Evolutionary conservation across 2,329 filamentous ascomycete species (phyloP).

Genomic region (Fonsecaea monophora): DNA sequence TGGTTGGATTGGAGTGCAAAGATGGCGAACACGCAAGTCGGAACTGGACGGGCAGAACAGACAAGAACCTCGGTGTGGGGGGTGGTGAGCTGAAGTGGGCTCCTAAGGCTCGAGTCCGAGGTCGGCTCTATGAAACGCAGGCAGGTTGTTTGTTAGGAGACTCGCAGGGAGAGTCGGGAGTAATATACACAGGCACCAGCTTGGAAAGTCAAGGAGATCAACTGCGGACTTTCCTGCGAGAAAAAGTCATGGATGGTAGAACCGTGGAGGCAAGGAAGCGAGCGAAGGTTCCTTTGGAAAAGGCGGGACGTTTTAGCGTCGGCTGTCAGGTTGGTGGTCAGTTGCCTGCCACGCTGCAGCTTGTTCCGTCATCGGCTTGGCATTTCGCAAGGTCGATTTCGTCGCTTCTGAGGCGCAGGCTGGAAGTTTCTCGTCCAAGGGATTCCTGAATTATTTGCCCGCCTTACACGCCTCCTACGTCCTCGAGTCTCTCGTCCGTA

Average conservation of each 20-base stretch:
- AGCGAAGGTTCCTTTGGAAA: constrained; percentile 12
- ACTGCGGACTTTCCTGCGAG: neutral
- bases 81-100: neutral
- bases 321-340: neutral
- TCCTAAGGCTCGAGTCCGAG: neutral
- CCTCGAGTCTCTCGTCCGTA: neutral
- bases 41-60: constrained; percentile 26
- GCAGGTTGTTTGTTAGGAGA: neutral
- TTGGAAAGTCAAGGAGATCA: neutral
- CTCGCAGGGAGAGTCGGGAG: constrained; percentile 1
- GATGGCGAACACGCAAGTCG: constrained; percentile 13
- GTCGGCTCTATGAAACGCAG: neutral
- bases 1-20: constrained; percentile 12
- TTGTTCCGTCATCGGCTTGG: constrained; percentile 21
- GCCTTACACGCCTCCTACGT: neutral
- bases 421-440: neutral
- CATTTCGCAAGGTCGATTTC: neutral
- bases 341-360: constrained; percentile 1
- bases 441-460: neutral
- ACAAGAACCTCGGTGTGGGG: constrained; percentile 17
- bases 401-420: neutral
- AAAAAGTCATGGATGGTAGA: neutral
- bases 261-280: neutral
- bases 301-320: constrained; percentile 15
- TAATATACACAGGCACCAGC: constrained; percentile 25